phyloP scores from a whole-genome alignment of 23 red algal species.

The Gracilaria vermiculophylla region DNA sequence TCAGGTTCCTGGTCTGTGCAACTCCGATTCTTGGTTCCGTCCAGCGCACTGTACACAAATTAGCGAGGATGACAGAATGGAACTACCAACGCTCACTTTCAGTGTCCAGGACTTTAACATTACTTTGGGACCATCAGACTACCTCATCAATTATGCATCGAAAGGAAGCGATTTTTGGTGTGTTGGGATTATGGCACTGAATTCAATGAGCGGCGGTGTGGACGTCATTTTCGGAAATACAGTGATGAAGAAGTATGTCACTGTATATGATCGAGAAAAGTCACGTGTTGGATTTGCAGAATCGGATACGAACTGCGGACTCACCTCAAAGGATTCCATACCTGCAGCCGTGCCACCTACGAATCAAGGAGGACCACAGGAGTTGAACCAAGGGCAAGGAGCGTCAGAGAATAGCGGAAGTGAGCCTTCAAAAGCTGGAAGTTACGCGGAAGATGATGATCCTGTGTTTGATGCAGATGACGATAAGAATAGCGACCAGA shows the following conservation, averaged over 20 bases:
- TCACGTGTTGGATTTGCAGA: conserved; percentile 59
- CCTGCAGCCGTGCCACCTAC: conserved; percentile 9
- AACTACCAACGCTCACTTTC: conserved; percentile 62
- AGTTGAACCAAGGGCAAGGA: background rate
- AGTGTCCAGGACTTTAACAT: conserved; percentile 59
- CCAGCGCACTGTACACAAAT: conserved; percentile 71
- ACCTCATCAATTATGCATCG: conserved; percentile 73
- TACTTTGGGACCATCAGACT: conserved; percentile 51
- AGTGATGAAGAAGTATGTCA: conserved; percentile 91
- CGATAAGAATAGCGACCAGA: background rate
- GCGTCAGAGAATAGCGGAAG: background rate
- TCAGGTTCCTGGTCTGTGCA: conserved; percentile 68
- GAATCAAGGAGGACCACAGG: background rate
- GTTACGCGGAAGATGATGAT: background rate
- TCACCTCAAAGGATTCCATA: background rate
- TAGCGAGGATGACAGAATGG: conserved; percentile 43
- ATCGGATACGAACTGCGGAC: conserved; percentile 53
- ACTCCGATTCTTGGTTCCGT: conserved; percentile 69
- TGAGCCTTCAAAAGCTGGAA: background rate
- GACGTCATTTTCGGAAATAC: conserved; percentile 88
- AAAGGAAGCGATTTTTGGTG: conserved; percentile 74
- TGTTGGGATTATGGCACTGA: conserved; percentile 81
- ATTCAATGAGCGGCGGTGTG: conserved; percentile 75
- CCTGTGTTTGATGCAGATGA: background rate
- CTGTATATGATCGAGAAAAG: conserved; percentile 67